A percentile compares a stretch with the other conserved stretches of the same genome.
phyloP scores from a whole-genome alignment of 2,329 filamentous ascomycete genomes.

The Penicillium sp. region DNA sequence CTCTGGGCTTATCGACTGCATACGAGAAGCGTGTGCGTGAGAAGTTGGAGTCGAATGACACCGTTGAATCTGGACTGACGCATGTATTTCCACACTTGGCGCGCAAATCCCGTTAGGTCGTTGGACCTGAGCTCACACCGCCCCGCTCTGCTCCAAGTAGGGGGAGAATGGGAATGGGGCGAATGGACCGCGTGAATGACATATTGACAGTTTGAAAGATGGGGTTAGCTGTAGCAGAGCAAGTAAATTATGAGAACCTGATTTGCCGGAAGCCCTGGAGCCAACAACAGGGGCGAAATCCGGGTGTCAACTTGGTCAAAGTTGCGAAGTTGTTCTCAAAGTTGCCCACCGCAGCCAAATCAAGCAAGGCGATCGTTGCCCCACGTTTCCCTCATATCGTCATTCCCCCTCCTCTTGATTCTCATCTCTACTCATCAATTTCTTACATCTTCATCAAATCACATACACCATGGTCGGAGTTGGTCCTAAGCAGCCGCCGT shows the following conservation, averaged over 20 bases:
- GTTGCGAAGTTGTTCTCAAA: neutral
- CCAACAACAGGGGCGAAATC: neutral
- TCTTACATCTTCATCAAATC: neutral
- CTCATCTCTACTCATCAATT: constrained; percentile 1
- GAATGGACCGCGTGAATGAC: neutral
- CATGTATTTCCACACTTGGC: constrained; percentile 41
- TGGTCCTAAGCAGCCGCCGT: constrained; percentile 62
- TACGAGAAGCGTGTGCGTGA: constrained; percentile 43
- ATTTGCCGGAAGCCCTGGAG: neutral
- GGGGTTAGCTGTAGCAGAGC: neutral
- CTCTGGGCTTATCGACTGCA: constrained; percentile 48
- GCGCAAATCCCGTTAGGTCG: constrained; percentile 13
- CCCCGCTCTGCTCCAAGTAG: neutral
- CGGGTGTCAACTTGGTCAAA: neutral
- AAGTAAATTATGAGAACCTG: neutral
- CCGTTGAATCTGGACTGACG: constrained; percentile 21
- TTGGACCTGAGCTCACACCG: neutral
- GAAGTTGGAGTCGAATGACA: constrained; percentile 20
- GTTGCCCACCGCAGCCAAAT: constrained; percentile 24
- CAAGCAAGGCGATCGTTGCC: constrained; percentile 24
- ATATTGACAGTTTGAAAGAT: neutral
- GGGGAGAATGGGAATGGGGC: neutral
- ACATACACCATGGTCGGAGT: constrained; percentile 60
- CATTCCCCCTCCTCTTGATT: constrained; percentile 13
- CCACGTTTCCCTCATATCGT: constrained; percentile 25